Base-by-base conservation (phyloP, 192 early-diverging fungal genomes). In the Entrophospora sp. region DNA sequence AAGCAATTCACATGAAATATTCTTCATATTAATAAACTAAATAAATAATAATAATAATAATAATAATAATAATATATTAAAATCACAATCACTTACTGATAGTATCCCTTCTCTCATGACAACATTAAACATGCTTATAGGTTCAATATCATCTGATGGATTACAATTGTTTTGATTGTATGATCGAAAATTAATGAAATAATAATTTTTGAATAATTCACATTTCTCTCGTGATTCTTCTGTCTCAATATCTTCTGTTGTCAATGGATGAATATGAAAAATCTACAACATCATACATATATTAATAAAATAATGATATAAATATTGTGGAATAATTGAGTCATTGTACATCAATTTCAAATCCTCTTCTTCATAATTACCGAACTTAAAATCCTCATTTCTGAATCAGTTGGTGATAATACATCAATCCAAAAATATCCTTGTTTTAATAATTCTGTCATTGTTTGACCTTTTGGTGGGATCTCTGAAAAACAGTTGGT, bases 161-260 rank as follows among this genome's bases (percentile, higher is more conserved):
- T 78, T n/a, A n/a, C n/a, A 77, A 24, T 81, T 78, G 53, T 91
- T 83, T 56, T 73, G 72, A 69, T 89, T 81, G 68, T 90, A 89
- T 12, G 81, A 83, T 34, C 91, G 79, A 69, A 95, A 94, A 65
- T 88, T 87, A 22, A 96, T 85, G 78, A 97, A 97, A 65, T 89
- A 91, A 73, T 99, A 99, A 58, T 91, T 80, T 14, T 77, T 70
- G 61, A 90, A 94, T 3, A 85, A 74, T 73, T 99, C 95, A 59
- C 92, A 92, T 67, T 97, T 97, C 75, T 99, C 97, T n/a, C 95
- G 80, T n/a, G 85, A 82, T 62, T 93, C 89, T 32, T 91, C 85
- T 18, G 84, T 88, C 35, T 80, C 70, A 56, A 99, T 96, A 67
- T 99, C 97, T 78, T 99, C 93, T 16, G 79, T 66, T 2, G 89